These are phyloP conservation scores for Clitoria ternatea DNA, from an alignment of 306 rosid species.

Conservation along the genomic window DNA sequence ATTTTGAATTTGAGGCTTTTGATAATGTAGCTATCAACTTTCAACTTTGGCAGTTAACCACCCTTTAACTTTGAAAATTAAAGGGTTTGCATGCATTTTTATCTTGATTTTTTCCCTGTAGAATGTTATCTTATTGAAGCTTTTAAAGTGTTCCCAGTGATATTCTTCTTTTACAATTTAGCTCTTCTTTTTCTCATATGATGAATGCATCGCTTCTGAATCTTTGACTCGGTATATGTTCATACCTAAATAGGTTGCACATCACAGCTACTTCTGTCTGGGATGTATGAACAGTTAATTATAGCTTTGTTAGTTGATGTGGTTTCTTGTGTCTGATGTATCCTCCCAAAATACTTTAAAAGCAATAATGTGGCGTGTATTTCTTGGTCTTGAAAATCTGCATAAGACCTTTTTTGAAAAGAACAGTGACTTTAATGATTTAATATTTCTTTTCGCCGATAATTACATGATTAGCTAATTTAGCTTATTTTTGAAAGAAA, in stretches of 20 bases:
- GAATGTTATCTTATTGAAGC: not conserved
- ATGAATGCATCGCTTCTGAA: not conserved
- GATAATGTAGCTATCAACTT: not conserved
- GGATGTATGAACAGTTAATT: not conserved
- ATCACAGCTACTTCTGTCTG: not conserved
- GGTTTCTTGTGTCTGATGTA: not conserved
- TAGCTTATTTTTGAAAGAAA: not conserved
- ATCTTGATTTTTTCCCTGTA: not conserved
- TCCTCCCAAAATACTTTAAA: slow-evolving; percentile 2
- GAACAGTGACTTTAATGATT: slow-evolving; percentile 10
- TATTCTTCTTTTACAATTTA: not conserved
- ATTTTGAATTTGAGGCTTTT: not conserved
- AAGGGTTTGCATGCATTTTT: slow-evolving; percentile 1
- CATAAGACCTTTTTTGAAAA: too few species aligned
- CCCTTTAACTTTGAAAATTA: not conserved
- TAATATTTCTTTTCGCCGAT: not conserved
- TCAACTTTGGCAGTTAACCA: not conserved
- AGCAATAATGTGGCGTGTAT: not conserved
- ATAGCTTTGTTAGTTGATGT: not conserved
- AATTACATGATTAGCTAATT: not conserved
- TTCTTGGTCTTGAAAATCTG: too few species aligned
- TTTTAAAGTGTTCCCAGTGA: not conserved
- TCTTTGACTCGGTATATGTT: not conserved
- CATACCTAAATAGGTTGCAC: not conserved
- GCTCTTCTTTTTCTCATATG: not conserved